A percentile compares a stretch with the other conserved stretches of the same genome.
These are phyloP conservation scores for Prunus salicina DNA, from an alignment of 306 rosid species.

Conservation along the genomic window DNA sequence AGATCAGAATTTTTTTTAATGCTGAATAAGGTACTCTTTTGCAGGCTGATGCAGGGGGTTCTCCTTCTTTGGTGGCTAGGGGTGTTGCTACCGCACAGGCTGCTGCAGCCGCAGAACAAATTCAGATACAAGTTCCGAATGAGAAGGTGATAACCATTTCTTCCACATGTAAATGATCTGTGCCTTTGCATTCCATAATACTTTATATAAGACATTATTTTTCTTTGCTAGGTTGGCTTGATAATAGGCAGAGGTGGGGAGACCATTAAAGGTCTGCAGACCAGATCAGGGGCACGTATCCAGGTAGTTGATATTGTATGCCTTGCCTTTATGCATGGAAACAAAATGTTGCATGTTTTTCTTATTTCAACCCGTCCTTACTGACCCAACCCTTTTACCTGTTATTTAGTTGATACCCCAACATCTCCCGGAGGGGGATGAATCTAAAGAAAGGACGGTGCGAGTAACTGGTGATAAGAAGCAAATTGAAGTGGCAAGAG, in stretches of 20 bases:
- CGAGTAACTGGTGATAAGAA: constrained; percentile 88
- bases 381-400: background rate
- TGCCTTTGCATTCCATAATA: background rate
- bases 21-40: constrained; percentile 14
- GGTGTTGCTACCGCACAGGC: constrained; percentile 75
- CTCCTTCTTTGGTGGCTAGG: constrained; percentile 92
- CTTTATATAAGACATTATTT: constrained; percentile 1
- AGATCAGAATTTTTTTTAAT: background rate
- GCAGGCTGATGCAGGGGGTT: constrained; percentile 99
- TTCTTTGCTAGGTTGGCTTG: constrained; percentile 73
- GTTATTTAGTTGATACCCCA: constrained; percentile 86
- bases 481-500: constrained; percentile 84
- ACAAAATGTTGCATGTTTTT: background rate
- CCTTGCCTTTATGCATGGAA: constrained; percentile 2
- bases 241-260: constrained; percentile 98
- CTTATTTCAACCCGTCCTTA: background rate
- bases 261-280: constrained; percentile 89
- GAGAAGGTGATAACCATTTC: constrained; percentile 59
- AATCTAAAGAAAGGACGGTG: constrained; percentile 87
- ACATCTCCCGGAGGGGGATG: constrained; percentile 91
- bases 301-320: constrained; percentile 78
- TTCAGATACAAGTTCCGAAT: constrained; percentile 92
- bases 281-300: constrained; percentile 93
- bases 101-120: constrained; percentile 83
- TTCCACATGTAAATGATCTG: constrained; percentile 11